phyloP scores from a whole-genome alignment of 495 filamentous ascomycete genomes.

The Penicillium chermesinum region DNA sequence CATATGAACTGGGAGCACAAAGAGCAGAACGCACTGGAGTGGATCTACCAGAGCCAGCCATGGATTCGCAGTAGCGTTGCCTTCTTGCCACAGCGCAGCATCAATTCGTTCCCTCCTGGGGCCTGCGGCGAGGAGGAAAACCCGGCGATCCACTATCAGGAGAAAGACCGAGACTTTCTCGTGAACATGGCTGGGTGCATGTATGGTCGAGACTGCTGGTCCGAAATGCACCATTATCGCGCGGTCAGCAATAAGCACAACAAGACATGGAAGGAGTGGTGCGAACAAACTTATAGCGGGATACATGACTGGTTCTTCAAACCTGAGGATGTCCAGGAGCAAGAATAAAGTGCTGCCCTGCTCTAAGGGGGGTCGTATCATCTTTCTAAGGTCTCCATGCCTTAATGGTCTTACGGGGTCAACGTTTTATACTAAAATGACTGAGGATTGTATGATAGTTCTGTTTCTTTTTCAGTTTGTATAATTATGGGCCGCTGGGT shows the following conservation, averaged over 20 bases:
- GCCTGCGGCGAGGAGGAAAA: constrained; percentile 80
- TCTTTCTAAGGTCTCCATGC: no score
- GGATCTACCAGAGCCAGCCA: constrained; percentile 84
- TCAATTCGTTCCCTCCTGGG: constrained; percentile 90
- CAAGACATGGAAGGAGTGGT: constrained; percentile 69
- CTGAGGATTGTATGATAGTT: neutral
- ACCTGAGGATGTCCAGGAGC: constrained; percentile 6
- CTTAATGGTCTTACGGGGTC: neutral
- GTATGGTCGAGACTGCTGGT: constrained; percentile 96
- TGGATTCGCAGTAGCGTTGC: constrained; percentile 87
- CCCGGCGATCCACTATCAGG: constrained; percentile 74
- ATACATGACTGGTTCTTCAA: constrained; percentile 19
- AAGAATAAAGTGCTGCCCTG: neutral
- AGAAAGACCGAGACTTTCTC: constrained; percentile 84
- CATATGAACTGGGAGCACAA: constrained; percentile 99
- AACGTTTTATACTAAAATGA: neutral
- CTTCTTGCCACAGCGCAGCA: constrained; percentile 84
- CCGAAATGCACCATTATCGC: constrained; percentile 91
- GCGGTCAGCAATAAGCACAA: constrained; percentile 84
- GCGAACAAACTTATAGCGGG: constrained; percentile 28
- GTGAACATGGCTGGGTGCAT: constrained; percentile 99
- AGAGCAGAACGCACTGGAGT: constrained; percentile 91
- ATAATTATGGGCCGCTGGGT: no score
- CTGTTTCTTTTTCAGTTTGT: neutral
- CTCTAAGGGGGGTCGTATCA: no score